Percentiles rank a stretch among this genome's conserved stretches.
Evolutionary conservation across 805 yeast species (phyloP).

Genomic region (Lachancea waltii): DNA sequence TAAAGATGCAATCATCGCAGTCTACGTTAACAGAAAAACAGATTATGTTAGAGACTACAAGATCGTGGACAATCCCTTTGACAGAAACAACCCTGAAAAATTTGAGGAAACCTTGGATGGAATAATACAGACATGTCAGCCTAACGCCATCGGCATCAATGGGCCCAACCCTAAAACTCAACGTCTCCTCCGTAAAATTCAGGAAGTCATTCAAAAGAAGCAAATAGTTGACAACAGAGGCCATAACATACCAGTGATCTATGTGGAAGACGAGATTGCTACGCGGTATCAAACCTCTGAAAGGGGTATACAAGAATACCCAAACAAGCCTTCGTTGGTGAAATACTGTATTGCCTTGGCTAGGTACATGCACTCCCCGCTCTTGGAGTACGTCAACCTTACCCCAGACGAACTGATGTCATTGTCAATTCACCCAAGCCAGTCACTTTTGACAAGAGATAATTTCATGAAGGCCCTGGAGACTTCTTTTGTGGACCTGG

Average conservation of each 20-base stretch:
- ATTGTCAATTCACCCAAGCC: constrained; percentile 64
- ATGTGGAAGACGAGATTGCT: constrained; percentile 92
- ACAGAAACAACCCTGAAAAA: constrained; percentile 43
- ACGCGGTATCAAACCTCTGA: constrained; percentile 75
- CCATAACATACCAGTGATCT: constrained; percentile 60
- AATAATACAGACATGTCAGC: constrained; percentile 57
- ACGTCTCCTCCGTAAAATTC: constrained; percentile 49
- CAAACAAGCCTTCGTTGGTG: constrained; percentile 74
- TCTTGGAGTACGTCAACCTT: constrained; percentile 78
- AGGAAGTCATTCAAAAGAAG: constrained; percentile 50
- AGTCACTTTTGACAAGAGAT: constrained; percentile 61
- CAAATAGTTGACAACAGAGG: constrained; percentile 49
- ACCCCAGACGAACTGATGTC: constrained; percentile 63
- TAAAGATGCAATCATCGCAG: constrained; percentile 82
- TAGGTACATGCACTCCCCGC: constrained; percentile 88
- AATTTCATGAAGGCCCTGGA: constrained; percentile 60
- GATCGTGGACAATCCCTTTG: constrained; percentile 63
- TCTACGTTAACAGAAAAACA: constrained; percentile 72
- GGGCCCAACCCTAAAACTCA: constrained; percentile 77
- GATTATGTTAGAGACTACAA: constrained; percentile 70
- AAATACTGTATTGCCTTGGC: constrained; percentile 86
- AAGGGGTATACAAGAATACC: constrained; percentile 69
- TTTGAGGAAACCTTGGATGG: constrained; percentile 60
- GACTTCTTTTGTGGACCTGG: constrained; percentile 80
- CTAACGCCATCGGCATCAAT: constrained; percentile 86